Percentiles rank a stretch among this genome's conserved stretches.
Conservation (phyloP, 2,329 filamentous ascomycete genomes). For the Penicillium sp. region DNA sequence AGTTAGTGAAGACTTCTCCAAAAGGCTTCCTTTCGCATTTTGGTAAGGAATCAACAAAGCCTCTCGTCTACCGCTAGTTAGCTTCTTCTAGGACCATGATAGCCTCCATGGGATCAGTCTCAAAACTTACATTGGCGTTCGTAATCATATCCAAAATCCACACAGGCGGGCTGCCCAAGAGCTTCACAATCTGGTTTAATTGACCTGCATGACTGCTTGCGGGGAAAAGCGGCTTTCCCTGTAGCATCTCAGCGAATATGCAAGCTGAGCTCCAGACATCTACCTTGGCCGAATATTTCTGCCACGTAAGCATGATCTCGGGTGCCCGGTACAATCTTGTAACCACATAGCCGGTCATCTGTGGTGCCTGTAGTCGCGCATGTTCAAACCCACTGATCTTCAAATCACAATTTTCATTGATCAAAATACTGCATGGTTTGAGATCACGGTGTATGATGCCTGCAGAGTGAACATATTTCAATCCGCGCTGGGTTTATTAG, state of each 20-base stretch:
- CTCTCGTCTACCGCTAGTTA: slow-evolving; percentile 67
- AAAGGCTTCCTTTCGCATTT: slow-evolving; percentile 89
- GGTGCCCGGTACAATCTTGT: slow-evolving; percentile 97
- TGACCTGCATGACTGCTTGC: slow-evolving; percentile 99
- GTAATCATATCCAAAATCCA: slow-evolving; percentile 98
- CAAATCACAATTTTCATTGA: slow-evolving; percentile 98
- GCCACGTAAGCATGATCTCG: slow-evolving; percentile 99
- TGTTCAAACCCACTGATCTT: slow-evolving; percentile 99
- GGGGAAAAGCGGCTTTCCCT: slow-evolving; percentile 95
- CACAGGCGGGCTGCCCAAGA: slow-evolving; percentile 91
- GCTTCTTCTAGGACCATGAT: neutral
- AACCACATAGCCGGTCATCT: slow-evolving; percentile 98
- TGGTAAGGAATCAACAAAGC: slow-evolving; percentile 94
- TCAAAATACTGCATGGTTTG: slow-evolving; percentile 97
- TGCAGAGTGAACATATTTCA: slow-evolving; percentile 98
- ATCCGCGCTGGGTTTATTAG: slow-evolving; percentile 70
- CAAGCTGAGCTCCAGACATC: slow-evolving; percentile 99
- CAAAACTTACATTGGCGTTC: slow-evolving; percentile 79
- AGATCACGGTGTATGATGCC: slow-evolving; percentile 96
- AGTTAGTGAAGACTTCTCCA: slow-evolving; percentile 86
- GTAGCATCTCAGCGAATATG: slow-evolving; percentile 98
- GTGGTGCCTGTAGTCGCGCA: slow-evolving; percentile 94
- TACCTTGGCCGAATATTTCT: slow-evolving; percentile 97
- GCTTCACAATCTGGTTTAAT: slow-evolving; percentile 97
- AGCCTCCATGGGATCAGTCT: neutral